Percentiles rank a stretch among this genome's conserved stretches.
These are phyloP conservation scores for Cyberlindnera americana DNA, from an alignment of 805 yeast genomes.

Conservation along the genomic window DNA sequence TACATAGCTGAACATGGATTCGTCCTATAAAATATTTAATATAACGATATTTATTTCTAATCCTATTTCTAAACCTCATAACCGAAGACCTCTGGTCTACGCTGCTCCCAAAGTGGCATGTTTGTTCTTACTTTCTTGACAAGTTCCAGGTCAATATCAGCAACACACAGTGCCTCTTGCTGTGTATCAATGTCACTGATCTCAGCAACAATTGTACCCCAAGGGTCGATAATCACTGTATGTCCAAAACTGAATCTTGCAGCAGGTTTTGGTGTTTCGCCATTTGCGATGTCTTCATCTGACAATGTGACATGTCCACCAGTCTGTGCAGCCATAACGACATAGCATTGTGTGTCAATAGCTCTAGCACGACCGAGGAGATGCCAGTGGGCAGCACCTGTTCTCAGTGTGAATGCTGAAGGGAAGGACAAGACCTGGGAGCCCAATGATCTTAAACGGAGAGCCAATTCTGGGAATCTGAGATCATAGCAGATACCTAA, in stretches of 20 bases:
- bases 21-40: too few species aligned
- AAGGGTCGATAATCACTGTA: constrained; percentile 83
- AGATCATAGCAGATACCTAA: constrained; percentile 81
- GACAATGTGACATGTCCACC: constrained; percentile 53
- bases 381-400: constrained; percentile 92
- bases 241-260: constrained; percentile 80
- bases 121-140: constrained; percentile 52
- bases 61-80: constrained; percentile 19
- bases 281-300: constrained; percentile 30
- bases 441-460: constrained; percentile 59
- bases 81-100: constrained; percentile 56
- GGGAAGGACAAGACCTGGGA: constrained; percentile 81
- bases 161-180: constrained; percentile 47
- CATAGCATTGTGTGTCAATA: constrained; percentile 82
- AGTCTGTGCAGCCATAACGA: constrained; percentile 84
- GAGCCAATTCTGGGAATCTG: constrained; percentile 78
- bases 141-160: constrained; percentile 58
- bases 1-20: background rate
- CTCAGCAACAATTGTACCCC: constrained; percentile 75
- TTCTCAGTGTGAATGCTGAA: constrained; percentile 87
- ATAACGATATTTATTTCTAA: too few species aligned
- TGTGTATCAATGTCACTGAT: constrained; percentile 42
- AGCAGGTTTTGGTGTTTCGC: constrained; percentile 23
- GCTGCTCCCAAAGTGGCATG: constrained; percentile 77
- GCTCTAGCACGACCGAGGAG: constrained; percentile 79